Evolutionary conservation across 805 yeast genomes (phyloP), one percentile per base, ranked within the genome.

Genomic region (Metschnikowia matae): DNA sequence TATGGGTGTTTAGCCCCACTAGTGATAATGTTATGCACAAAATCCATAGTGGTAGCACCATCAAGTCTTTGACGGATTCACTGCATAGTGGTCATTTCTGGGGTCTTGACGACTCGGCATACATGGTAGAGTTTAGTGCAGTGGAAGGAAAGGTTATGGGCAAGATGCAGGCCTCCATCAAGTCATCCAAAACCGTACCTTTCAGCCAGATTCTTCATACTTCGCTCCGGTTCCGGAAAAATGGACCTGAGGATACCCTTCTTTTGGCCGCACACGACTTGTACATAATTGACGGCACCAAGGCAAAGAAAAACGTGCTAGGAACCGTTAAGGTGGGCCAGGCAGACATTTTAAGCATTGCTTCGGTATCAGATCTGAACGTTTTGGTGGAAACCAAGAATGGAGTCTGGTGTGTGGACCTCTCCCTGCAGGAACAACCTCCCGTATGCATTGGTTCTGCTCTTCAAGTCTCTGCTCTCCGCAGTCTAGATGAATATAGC

Each of bases 1-100:
- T 80, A 29, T 58, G 73, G 46, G 61, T 77, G 7, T 71, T 73
- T 47, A 72, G 81, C 2, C 82, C 83, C 2, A 57, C 62, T 35
- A 65, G 68, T 21, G 73, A 71, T 50, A 73, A 66, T 21, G 57
- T 70, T 15, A 61, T 70, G 17, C 71, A 74, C 52, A 70, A 75
- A 29, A 15, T 62, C 34, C 55, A 59, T 34, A 56, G 67, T 32
- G 57, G 67, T 21, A 60, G 61, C 6, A 58, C 64, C 0, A 49
- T 57, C 8, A 56, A 51, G 17, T 49, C 58, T 14, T 43, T 65
- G 44, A 50, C 63, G 8, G 36, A 53, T 3, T 52, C 65, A 3
- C 29, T 42, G 36, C 48, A 41, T 6, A 49, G 50, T 4, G 49
- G 53, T 44, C 52, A 55, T 18, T 53, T 68, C 23, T 67, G 69